Evolutionary conservation across 139 green algal genomes (phyloP).

Genomic region (Astrephomene gubernaculifera): DNA sequence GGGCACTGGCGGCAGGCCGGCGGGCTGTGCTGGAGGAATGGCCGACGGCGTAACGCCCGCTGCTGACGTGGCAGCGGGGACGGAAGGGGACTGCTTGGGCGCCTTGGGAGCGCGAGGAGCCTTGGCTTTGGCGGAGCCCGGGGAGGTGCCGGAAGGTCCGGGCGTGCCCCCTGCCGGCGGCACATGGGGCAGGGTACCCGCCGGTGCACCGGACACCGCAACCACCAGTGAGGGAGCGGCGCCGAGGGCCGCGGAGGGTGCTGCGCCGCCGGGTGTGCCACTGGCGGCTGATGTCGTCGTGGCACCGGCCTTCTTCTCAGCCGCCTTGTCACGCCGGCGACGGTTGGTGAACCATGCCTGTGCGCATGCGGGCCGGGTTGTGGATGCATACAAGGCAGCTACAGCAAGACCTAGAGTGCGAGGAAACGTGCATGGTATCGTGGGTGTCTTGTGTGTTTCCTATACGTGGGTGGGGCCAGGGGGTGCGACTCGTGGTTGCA

Average conservation of each 20-base stretch:
- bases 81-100: neutral
- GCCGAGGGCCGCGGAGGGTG: neutral
- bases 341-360: conserved; percentile 82
- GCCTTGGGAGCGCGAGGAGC: neutral
- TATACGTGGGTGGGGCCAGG: neutral
- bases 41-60: too few relatives aligned
- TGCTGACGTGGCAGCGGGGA: neutral
- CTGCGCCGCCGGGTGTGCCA: neutral
- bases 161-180: neutral
- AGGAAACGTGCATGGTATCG: too few relatives aligned
- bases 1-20: neutral
- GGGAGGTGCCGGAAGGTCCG: neutral
- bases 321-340: conserved; percentile 68
- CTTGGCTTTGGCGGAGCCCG: conserved; percentile 4
- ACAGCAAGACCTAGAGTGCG: too few relatives aligned
- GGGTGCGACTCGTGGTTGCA: neutral
- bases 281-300: neutral
- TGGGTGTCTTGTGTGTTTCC: too few relatives aligned
- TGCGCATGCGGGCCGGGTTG: too few relatives aligned
- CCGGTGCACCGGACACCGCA: conserved; percentile 20
- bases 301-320: conserved; percentile 40
- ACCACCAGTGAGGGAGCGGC: neutral
- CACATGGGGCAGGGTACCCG: neutral
- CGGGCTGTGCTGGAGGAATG: too few relatives aligned
- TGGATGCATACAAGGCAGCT: too few relatives aligned